A percentile compares a stretch with the other conserved stretches of the same genome.
These are phyloP conservation scores for Trichophyton rubrum DNA, from an alignment of 2,329 filamentous ascomycete species.

Conservation along the genomic window DNA sequence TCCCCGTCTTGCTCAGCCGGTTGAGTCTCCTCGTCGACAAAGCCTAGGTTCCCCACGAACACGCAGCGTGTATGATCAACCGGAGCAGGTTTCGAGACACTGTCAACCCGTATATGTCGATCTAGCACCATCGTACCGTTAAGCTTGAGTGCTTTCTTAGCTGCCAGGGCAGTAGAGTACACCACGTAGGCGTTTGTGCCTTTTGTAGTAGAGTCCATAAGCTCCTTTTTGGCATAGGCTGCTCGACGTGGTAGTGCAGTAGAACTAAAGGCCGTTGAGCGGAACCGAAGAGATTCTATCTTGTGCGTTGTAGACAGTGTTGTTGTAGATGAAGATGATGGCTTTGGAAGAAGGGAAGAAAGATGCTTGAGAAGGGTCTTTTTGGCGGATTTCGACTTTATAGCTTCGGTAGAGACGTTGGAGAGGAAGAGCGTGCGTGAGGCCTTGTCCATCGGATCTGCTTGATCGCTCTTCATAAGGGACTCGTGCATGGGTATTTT, in stretches of 20 bases:
- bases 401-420: slow-evolving; percentile 74
- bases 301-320: slow-evolving; percentile 47
- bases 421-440: slow-evolving; percentile 82
- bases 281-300: slow-evolving; percentile 84
- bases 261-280: slow-evolving; percentile 75
- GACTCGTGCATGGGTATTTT: slow-evolving; percentile 31
- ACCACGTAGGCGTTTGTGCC: slow-evolving; percentile 92
- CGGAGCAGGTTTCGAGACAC: slow-evolving; percentile 71
- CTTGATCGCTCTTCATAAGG: slow-evolving; percentile 17
- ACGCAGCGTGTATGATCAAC: slow-evolving; percentile 81
- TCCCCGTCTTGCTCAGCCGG: slow-evolving; percentile 47
- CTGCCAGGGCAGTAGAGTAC: slow-evolving; percentile 62
- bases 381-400: slow-evolving; percentile 69
- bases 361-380: slow-evolving; percentile 67
- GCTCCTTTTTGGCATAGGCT: slow-evolving; percentile 78
- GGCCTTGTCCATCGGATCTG: slow-evolving; percentile 64
- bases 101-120: slow-evolving; percentile 82
- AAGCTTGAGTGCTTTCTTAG: slow-evolving; percentile 61
- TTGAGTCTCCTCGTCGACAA: slow-evolving; percentile 80
- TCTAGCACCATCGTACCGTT: slow-evolving; percentile 77
- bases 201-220: slow-evolving; percentile 83
- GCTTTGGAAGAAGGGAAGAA: slow-evolving; percentile 53
- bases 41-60: slow-evolving; percentile 91
- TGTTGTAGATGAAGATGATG: slow-evolving; percentile 28
- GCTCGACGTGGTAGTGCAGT: slow-evolving; percentile 72